Percentiles rank a stretch among this genome's conserved stretches.
Evolutionary conservation across 352 stramenopile species (phyloP).

Genomic region (Pythium aquatile): DNA sequence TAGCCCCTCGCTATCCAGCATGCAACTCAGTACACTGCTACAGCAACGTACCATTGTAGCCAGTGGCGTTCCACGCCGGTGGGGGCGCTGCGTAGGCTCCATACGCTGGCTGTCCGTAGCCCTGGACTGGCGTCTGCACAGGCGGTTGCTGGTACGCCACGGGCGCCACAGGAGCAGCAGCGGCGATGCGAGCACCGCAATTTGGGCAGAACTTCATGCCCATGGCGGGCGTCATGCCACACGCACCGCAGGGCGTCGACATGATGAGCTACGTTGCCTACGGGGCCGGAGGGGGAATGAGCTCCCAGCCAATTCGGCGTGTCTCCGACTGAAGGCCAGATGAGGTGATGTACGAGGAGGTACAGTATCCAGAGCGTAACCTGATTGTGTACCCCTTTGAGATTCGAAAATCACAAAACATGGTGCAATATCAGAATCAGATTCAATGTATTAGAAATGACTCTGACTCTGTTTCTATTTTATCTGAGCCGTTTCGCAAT

Average conservation of each 20-base stretch:
- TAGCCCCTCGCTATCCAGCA: not conserved
- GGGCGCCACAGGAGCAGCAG: constrained; percentile 7
- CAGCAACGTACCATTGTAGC: constrained; percentile 13
- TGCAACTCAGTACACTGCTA: not conserved
- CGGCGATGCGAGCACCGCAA: constrained; percentile 39
- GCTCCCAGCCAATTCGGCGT: not conserved
- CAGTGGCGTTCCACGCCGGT: constrained; percentile 9
- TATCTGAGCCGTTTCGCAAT: not conserved
- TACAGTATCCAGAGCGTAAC: constrained; percentile 3
- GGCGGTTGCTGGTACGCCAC: constrained; percentile 9
- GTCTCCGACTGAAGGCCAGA: not conserved
- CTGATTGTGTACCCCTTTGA: not conserved
- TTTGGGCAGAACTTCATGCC: constrained; percentile 53
- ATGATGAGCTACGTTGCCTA: constrained; percentile 6
- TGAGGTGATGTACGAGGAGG: constrained; percentile 7
- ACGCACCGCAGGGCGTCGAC: constrained; percentile 43
- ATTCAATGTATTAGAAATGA: not conserved
- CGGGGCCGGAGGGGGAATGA: not conserved
- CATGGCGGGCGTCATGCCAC: constrained; percentile 26
- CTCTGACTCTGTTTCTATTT: not conserved
- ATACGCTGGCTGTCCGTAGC: not conserved
- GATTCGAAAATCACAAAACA: constrained; percentile 12
- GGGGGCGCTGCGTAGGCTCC: not conserved
- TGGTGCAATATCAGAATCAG: constrained; percentile 3
- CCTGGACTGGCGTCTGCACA: not conserved